Evolutionary conservation across 2,329 filamentous ascomycete genomes (phyloP), one percentile per base, ranked within the genome.

Genomic region (Triangularia verruculosa): DNA sequence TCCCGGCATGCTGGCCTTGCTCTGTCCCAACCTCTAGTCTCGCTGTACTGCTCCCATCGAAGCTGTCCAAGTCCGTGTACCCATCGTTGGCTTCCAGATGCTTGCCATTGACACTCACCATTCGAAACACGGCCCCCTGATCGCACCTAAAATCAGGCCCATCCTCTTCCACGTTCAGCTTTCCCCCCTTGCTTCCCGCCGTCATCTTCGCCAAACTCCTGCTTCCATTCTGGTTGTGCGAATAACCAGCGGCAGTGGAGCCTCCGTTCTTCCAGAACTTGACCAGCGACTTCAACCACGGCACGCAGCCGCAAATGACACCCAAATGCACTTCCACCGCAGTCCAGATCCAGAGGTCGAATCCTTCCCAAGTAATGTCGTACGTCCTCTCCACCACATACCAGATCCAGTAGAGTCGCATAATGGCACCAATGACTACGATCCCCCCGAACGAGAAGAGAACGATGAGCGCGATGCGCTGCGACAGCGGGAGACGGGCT

Each of bases 321-420:
- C 76, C 77, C 20, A 79, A 65, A 56, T 79, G 78, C 1, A 75
- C 76, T 63, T 79, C 77, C 22, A 78, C 73, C 2, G 77, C 75
- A 1, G 77, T 78, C 77, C 77, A 79, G 28, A 78, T 75, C 77
- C 77, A 79, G 17, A 79, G 69, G 13, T 76, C 67, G 54, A 76
- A 76, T 0, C 77, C 76, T 7, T 77, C 67, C 77, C 77, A 79
- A 2, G 77, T 79, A 0, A 78, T 73, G 64, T 79, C 77, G 67
- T 76, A 78, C 1, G 75, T 77, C 32, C 72, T 52, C 28, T 72
- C 66, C 5, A 76, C 73, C 9, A 78, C 75, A 56, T 72, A 69
- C 57, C 74, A 69, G 20, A 75, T 69, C 72, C 74, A 79, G 63
- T 78, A 78, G 2, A 73, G 72, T 1, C 77, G 72, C 70, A 78